These are phyloP conservation scores for Pythium aphanidermatum DNA, from an alignment of 352 stramenopile genomes.

Conservation along the genomic window DNA sequence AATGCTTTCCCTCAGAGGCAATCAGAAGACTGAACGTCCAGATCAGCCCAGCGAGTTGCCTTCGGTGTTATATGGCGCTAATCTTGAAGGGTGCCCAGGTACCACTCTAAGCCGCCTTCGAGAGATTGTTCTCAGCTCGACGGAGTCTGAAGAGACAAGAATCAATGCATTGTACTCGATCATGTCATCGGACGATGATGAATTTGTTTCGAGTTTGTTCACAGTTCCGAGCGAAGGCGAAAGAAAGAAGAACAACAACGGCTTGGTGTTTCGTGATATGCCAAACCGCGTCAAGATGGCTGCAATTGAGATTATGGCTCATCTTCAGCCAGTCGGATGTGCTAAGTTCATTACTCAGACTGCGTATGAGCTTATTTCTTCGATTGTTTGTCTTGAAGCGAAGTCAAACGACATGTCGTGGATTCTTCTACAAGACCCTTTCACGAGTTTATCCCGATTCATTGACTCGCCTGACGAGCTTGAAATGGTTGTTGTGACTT, in stretches of 20 bases:
- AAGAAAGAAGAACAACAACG: constrained; percentile 57
- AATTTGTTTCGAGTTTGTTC: constrained; percentile 60
- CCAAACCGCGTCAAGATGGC: constrained; percentile 64
- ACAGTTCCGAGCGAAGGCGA: constrained; percentile 52
- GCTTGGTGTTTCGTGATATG: constrained; percentile 58
- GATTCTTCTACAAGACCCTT: constrained; percentile 75
- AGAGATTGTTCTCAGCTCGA: constrained; percentile 51
- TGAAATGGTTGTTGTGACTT: constrained; percentile 61
- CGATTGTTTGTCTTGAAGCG: constrained; percentile 73
- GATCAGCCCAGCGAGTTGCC: constrained; percentile 14
- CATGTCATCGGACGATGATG: constrained; percentile 52
- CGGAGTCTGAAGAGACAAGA: constrained; percentile 49
- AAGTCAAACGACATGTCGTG: constrained; percentile 79
- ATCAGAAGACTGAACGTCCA: constrained; percentile 30
- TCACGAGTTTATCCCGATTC: constrained; percentile 62
- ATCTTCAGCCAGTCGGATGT: constrained; percentile 45
- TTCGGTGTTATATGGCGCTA: constrained; percentile 44
- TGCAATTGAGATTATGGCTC: constrained; percentile 60
- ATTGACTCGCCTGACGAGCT: constrained; percentile 54
- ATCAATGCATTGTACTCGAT: constrained; percentile 73
- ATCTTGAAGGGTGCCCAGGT: constrained; percentile 38
- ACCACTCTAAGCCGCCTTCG: constrained; percentile 58
- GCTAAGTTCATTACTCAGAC: constrained; percentile 65
- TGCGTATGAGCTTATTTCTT: constrained; percentile 76
- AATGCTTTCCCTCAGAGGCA: constrained; percentile 62